Evolutionary conservation across 306 rosid genomes (phyloP), one percentile per base, ranked within the genome.

Genomic region (Medicago truncatula): DNA sequence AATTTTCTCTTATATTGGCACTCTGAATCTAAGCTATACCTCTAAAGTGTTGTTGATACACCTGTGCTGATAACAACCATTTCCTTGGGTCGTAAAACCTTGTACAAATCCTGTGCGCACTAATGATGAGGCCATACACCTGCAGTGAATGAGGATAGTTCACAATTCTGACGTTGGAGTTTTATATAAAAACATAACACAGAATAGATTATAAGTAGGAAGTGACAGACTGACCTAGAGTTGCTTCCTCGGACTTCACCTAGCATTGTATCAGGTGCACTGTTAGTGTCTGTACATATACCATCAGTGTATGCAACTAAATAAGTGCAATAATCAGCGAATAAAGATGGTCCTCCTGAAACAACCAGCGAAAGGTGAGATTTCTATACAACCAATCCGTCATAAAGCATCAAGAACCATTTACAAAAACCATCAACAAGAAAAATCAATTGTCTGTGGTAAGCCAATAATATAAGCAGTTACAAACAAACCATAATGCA

Each of bases 271-370:
- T 96, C 99, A 58, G 99, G 99, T 43, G 99, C 98, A 82, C 96
- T 82, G 78, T 89, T 89, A 46, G 89, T 77, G 79, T 96, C 97
- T 39, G 97, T 96, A 82, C 99, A 96, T 50, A 96, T 92, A 56
- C 99, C 99, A 83, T 96, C 98, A 53, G 98, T 92, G 84, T 96
- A 96, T 39, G 99, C 94, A 39, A 96, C 97, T 44, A 90, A 90
- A 79, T 92, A 96, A 31, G 99, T 90, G 80, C 99, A 96, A 87
- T 96, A 96, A 86, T 96, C 99, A 67, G 99, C 99, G 85, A 96
- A 84, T 50, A 93, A 85, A 14, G 99, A 96, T 75, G 92, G 99
- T 28, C 99, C 99, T 78, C 99, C 99, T 96, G 88, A 40, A 85
- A 85, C 21, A 67, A 44, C 74, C 81, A 83, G 70, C 15, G 21